Evolutionary conservation across 169 alveolate species (phyloP), one percentile per base, ranked within the genome.

Genomic region (Sarcocystis neurona): DNA sequence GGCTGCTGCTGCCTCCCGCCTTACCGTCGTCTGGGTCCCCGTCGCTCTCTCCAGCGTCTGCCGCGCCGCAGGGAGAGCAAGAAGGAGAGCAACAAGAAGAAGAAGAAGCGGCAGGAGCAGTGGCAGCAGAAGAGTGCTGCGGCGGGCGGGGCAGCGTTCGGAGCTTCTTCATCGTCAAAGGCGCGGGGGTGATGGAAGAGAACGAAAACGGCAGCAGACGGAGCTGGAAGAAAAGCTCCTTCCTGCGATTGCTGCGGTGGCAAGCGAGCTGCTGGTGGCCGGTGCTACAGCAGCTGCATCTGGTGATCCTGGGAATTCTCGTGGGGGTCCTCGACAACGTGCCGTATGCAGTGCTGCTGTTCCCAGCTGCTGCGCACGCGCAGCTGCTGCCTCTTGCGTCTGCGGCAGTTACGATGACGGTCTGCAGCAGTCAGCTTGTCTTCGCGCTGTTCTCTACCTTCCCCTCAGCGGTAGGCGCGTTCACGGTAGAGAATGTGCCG

Each of bases 291-390:
- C 82, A 72, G 82, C 12, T 56, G 41, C 82, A 72, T 20, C 1
- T 72, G 60, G 23, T 72, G 12, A 32, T 72, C 46, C 37, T 72
- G 82, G 82, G 82, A 0, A 39, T 72, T 39, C 56, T 41, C 60
- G 58, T 77, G 18, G 85, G 68, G 27, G 66, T 77, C 27, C 66
- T 77, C 68, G 85, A 77, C 85, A 77, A 77, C 66, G 37, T 77
- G 85, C 85, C 85, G 43, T 77, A 77, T 46, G 63, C 68, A 44
- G n/a, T 46, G 18, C 66, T 77, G 1, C 66, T 77, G 46, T 77
- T 77, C 37, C 85, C 85, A 2, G 43, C 60, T 30, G 43, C 60
- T 30, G 27, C 34, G 4, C 66, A 77, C 44, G 68, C 85, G 30
- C 56, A 56, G 53, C 63, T 82, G 53, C 79, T 46, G 2, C 41